Conservation (phyloP, 2,329 filamentous ascomycete species). For the Ceratocystis destructans region DNA sequence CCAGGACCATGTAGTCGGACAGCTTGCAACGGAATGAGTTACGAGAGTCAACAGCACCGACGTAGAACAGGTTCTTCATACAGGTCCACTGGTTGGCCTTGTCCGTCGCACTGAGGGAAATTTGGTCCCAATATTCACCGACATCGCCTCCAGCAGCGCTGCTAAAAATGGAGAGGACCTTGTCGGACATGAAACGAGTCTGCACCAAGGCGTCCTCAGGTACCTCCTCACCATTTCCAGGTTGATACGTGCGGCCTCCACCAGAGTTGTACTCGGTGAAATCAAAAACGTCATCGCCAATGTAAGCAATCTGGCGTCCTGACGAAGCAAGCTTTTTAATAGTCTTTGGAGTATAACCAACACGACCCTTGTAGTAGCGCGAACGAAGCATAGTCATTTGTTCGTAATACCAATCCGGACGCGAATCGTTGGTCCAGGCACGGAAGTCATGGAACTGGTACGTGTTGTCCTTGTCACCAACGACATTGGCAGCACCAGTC, state of each 20-base stretch:
- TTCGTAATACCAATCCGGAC: constrained; percentile 86
- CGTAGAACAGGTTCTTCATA: constrained; percentile 87
- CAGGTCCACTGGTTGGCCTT: constrained; percentile 64
- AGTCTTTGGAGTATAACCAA: constrained; percentile 72
- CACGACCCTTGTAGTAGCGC: constrained; percentile 71
- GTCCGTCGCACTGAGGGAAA: constrained; percentile 43
- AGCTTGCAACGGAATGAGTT: constrained; percentile 77
- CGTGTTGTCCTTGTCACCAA: constrained; percentile 57
- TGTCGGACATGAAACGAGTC: constrained; percentile 66
- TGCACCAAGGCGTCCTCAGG: constrained; percentile 37
- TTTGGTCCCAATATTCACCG: constrained; percentile 64
- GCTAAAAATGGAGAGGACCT: constrained; percentile 65
- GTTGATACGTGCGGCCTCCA: constrained; percentile 55
- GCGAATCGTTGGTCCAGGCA: constrained; percentile 63
- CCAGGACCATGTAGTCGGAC: constrained; percentile 75
- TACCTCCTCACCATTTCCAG: constrained; percentile 37
- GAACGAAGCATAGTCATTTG: constrained; percentile 65
- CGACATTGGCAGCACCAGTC: constrained; percentile 49
- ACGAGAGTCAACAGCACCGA: constrained; percentile 82
- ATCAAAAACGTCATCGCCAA: constrained; percentile 74
- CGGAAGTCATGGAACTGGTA: constrained; percentile 86
- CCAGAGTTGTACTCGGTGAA: constrained; percentile 61
- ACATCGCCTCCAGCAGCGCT: constrained; percentile 64
- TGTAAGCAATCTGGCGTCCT: constrained; percentile 57
- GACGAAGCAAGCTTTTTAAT: constrained; percentile 53